These are phyloP conservation scores for Pezicula carpinea DNA, from an alignment of 2,329 filamentous ascomycete species.

Conservation along the genomic window DNA sequence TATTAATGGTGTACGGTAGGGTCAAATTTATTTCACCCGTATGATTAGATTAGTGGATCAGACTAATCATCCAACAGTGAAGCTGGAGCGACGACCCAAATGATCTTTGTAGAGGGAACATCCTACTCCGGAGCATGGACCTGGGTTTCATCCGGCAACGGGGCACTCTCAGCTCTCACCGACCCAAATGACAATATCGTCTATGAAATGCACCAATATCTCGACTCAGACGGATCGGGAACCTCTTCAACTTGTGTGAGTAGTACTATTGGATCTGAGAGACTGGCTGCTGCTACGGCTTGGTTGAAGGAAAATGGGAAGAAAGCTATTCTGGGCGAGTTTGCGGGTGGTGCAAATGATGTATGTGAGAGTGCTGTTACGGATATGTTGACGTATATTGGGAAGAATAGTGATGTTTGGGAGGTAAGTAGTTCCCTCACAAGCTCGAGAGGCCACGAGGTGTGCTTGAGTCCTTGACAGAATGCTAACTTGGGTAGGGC, in stretches of 20 bases:
- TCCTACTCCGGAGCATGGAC: slow-evolving; percentile 41
- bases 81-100: slow-evolving; percentile 38
- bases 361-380: slow-evolving; percentile 42
- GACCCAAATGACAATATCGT: slow-evolving; percentile 47
- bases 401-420: slow-evolving; percentile 46
- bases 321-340: slow-evolving; percentile 46
- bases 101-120: slow-evolving; percentile 45
- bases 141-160: slow-evolving; percentile 38
- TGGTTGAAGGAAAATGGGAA: slow-evolving; percentile 49
- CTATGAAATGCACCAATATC: slow-evolving; percentile 57
- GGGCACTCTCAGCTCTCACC: slow-evolving; percentile 39
- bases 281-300: slow-evolving; percentile 41
- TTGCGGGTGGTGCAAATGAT: slow-evolving; percentile 36
- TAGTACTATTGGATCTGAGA: slow-evolving; percentile 43
- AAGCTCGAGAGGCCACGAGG: neutral
- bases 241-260: slow-evolving; percentile 42
- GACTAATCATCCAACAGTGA: slow-evolving; percentile 5
- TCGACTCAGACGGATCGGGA: slow-evolving; percentile 47
- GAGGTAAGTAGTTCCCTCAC: slow-evolving; percentile 1
- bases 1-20: slow-evolving; percentile 33
- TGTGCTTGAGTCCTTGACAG: neutral
- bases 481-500: neutral
- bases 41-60: no score
- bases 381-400: slow-evolving; percentile 42
- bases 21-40: no score